Evolutionary conservation across 1,284 basidiomycete genomes (phyloP).

Genomic region (Pisolithus thermaeus): DNA sequence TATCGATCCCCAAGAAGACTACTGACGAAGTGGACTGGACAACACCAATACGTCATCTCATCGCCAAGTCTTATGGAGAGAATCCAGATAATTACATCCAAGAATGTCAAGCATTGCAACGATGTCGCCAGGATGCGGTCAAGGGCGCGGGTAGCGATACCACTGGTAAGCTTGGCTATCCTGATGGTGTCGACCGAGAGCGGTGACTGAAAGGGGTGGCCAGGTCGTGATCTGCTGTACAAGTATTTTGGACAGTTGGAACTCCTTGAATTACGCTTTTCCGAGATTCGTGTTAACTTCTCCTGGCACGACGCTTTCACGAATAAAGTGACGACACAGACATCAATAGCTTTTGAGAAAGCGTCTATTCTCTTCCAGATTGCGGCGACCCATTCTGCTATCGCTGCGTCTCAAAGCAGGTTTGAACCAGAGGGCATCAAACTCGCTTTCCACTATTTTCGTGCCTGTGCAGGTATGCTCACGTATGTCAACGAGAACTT

Average conservation of each 20-base stretch:
- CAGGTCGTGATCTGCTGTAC: constrained; percentile 90
- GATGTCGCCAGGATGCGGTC: constrained; percentile 93
- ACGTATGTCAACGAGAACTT: constrained; percentile 99
- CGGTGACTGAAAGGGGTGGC: constrained; percentile 5
- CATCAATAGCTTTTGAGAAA: constrained; percentile 97
- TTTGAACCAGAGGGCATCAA: constrained; percentile 93
- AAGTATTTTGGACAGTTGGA: constrained; percentile 99
- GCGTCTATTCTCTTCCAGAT: constrained; percentile 98
- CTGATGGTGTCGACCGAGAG: too few species aligned
- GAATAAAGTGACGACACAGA: constrained; percentile 87
- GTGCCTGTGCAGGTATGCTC: constrained; percentile 94
- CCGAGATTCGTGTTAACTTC: constrained; percentile 94
- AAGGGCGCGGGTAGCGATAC: constrained; percentile 91
- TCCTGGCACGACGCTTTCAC: constrained; percentile 98
- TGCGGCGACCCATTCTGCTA: constrained; percentile 86
- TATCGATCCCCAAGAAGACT: constrained; percentile 72
- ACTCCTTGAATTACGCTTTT: constrained; percentile 92
- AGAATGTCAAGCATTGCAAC: constrained; percentile 80
- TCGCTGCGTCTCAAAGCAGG: constrained; percentile 78
- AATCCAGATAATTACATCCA: constrained; percentile 81
- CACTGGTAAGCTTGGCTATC: constrained; percentile 58
- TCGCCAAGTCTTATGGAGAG: constrained; percentile 92
- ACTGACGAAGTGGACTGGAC: constrained; percentile 92
- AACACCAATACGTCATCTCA: constrained; percentile 77
- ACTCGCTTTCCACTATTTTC: constrained; percentile 88